A percentile compares a stretch with the other conserved stretches of the same genome.
Evolutionary conservation across 2,329 filamentous ascomycete genomes (phyloP).

Genomic region (Macroventuria anomochaeta): DNA sequence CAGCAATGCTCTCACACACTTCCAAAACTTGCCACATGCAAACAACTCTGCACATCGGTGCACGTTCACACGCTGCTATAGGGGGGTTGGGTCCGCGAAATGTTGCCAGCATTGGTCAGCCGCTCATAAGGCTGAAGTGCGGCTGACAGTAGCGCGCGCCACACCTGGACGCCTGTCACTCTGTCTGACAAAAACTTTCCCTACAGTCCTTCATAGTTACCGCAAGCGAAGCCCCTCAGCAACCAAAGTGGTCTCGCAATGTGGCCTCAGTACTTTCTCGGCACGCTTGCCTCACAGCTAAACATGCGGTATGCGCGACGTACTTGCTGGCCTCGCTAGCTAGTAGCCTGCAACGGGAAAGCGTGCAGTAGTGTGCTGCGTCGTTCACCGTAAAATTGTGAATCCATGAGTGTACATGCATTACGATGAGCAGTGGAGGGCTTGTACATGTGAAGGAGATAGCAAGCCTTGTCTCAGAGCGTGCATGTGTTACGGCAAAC

Average conservation of each 20-base stretch:
- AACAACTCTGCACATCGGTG: neutral
- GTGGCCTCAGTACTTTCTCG: neutral
- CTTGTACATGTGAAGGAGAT: neutral
- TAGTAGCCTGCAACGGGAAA: conserved; percentile 11
- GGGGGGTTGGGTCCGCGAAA: no score
- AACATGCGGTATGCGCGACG: conserved; percentile 10
- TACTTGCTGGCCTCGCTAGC: neutral
- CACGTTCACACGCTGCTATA: no score
- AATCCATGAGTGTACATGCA: neutral
- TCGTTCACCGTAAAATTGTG: conserved; percentile 17
- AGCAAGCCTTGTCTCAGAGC: neutral
- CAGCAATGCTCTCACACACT: neutral
- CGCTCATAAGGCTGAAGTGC: conserved; percentile 12
- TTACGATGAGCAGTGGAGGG: neutral
- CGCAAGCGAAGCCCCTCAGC: neutral
- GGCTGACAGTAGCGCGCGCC: conserved; percentile 16
- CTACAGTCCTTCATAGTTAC: neutral
- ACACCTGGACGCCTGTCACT: conserved; percentile 10
- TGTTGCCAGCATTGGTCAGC: conserved; percentile 1
- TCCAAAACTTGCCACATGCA: neutral
- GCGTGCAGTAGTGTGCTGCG: conserved; percentile 13
- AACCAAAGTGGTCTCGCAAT: neutral
- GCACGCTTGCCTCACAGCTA: conserved; percentile 10
- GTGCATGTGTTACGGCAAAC: neutral
- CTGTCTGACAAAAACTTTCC: conserved; percentile 2